Percentiles rank a stretch among this genome's conserved stretches.
Evolutionary conservation across 768 basidiomycete species (phyloP).

Genomic region (Lactarius psammicola): DNA sequence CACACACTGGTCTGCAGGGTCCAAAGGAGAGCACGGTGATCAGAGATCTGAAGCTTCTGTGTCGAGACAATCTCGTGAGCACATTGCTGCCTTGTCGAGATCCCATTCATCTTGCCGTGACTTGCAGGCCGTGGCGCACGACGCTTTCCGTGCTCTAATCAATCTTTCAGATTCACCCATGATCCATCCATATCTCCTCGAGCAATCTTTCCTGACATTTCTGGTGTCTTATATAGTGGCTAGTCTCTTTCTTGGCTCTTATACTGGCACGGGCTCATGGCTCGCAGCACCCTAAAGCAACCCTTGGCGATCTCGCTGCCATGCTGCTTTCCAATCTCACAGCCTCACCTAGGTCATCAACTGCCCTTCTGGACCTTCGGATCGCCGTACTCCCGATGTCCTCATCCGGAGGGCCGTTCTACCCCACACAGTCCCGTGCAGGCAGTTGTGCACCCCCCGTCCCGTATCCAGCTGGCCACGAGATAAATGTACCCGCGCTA

Average conservation of each 20-base stretch:
- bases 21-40: slow-evolving; percentile 65
- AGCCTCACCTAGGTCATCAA: slow-evolving; percentile 65
- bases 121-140: slow-evolving; percentile 80
- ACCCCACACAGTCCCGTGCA: slow-evolving; percentile 74
- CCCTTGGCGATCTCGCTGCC: slow-evolving; percentile 91
- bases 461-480: slow-evolving; percentile 60
- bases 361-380: slow-evolving; percentile 59
- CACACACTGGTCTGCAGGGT: slow-evolving; percentile 52
- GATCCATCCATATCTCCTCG: slow-evolving; percentile 63
- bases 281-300: slow-evolving; percentile 57
- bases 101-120: slow-evolving; percentile 5
- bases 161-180: slow-evolving; percentile 87
- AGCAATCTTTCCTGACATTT: slow-evolving; percentile 72
- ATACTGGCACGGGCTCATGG: not conserved
- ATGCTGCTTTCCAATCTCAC: slow-evolving; percentile 97
- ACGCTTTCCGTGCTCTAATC: slow-evolving; percentile 90
- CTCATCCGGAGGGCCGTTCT: slow-evolving; percentile 54
- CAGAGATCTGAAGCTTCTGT: slow-evolving; percentile 80
- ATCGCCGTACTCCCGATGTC: slow-evolving; percentile 58
- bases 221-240: slow-evolving; percentile 90
- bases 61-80: slow-evolving; percentile 81
- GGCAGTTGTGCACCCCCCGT: slow-evolving; percentile 75
- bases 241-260: slow-evolving; percentile 35
- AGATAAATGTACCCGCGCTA: slow-evolving; percentile 58
- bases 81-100: slow-evolving; percentile 16